phyloP scores from a whole-genome alignment of 768 basidiomycete genomes.

The Trametes elegans region DNA sequence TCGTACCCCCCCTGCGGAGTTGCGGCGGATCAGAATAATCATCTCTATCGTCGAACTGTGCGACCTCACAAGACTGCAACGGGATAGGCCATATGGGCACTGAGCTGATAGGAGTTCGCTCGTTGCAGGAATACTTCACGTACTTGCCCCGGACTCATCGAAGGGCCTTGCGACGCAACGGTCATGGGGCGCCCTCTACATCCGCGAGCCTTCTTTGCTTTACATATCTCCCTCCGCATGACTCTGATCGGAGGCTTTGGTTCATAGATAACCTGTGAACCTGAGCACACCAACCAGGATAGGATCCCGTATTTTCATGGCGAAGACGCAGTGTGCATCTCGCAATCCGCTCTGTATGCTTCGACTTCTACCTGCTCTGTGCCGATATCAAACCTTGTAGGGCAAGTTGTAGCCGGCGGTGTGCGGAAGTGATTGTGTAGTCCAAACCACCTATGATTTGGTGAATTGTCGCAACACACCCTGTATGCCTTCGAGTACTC shows the following conservation, averaged over 20 bases:
- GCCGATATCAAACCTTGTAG: no score
- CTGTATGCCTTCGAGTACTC: no score
- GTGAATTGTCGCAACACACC: no score
- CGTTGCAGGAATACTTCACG: not conserved
- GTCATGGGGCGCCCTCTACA: conserved; percentile 7
- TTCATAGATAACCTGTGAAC: conserved; percentile 9
- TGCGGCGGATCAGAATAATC: conserved; percentile 10
- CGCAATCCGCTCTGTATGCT: not conserved
- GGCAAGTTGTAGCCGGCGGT: no score
- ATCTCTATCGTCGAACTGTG: not conserved
- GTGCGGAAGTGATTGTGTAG: no score
- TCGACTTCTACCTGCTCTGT: not conserved
- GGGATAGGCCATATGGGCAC: conserved; percentile 2
- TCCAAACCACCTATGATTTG: no score
- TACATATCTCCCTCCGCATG: not conserved
- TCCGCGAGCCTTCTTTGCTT: conserved; percentile 4
- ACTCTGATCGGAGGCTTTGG: conserved; percentile 9
- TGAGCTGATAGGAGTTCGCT: not conserved
- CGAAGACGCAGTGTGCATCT: not conserved
- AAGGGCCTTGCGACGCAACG: not conserved
- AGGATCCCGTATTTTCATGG: not conserved
- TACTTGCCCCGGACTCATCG: not conserved
- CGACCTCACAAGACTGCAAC: not conserved
- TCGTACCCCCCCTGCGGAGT: not conserved
- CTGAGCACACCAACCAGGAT: no score